Percentiles rank a stretch among this genome's conserved stretches.
Conservation (phyloP, 441 rosid species). For the Hura crepitans region DNA sequence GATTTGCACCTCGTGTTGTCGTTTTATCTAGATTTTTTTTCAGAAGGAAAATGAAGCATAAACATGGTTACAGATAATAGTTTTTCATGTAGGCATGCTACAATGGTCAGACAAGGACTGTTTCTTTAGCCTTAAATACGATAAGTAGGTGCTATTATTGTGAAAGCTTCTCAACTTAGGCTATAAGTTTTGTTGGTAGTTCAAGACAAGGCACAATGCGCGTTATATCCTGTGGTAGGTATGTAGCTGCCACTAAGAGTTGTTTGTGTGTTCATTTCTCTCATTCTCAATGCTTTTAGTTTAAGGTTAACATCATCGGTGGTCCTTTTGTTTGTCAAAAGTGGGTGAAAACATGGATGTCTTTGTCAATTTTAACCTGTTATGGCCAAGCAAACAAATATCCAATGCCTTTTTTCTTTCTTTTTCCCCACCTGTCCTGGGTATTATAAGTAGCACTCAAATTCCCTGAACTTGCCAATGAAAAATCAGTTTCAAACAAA, state of each 20-base stretch:
- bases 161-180: slow-evolving; percentile 6
- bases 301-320: slow-evolving; percentile 6
- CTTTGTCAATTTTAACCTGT: not conserved
- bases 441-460: not conserved
- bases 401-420: not conserved
- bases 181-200: slow-evolving; percentile 19
- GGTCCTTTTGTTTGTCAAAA: not conserved
- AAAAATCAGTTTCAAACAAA: not conserved
- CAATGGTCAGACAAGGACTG: slow-evolving; percentile 7
- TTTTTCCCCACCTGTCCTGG: not conserved
- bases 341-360: not conserved
- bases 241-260: slow-evolving; percentile 3
- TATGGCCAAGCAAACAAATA: not conserved
- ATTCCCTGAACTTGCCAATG: not conserved
- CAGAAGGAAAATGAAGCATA: not conserved
- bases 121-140: not conserved
- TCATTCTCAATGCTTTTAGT: slow-evolving; percentile 19
- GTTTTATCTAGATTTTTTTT: not conserved
- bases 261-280: slow-evolving; percentile 13
- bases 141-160: not conserved
- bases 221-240: slow-evolving; percentile 20
- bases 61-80: not conserved
- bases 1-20: not conserved
- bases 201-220: slow-evolving; percentile 1
- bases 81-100: not conserved